These are phyloP conservation scores for Cercospora berteroae DNA, from an alignment of 2,329 filamentous ascomycete genomes.

Conservation along the genomic window DNA sequence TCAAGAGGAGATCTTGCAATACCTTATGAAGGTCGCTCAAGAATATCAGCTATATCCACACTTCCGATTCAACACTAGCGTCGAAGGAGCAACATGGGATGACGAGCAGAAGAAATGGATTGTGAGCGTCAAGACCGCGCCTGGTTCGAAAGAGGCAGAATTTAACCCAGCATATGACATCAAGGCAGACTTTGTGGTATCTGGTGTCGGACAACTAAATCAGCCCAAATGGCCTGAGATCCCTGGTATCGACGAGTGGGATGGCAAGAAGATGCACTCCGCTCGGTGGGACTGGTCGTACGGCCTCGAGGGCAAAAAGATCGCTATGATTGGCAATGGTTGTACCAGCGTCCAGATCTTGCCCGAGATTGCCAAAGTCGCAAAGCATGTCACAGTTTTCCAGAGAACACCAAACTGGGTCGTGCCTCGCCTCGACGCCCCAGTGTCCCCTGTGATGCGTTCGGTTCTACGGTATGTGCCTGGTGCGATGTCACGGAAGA, in stretches of 20 bases:
- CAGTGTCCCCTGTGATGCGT: constrained; percentile 45
- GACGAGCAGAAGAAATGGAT: constrained; percentile 53
- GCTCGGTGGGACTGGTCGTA: constrained; percentile 62
- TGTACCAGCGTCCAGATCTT: constrained; percentile 60
- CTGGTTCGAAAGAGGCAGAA: constrained; percentile 55
- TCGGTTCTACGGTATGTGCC: constrained; percentile 52
- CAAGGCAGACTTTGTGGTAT: constrained; percentile 56
- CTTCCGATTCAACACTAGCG: constrained; percentile 57
- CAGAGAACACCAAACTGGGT: constrained; percentile 62
- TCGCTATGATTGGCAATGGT: constrained; percentile 61
- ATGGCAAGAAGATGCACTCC: constrained; percentile 56
- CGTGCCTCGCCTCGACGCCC: constrained; percentile 52
- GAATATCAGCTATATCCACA: constrained; percentile 57
- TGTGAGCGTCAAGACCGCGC: constrained; percentile 49
- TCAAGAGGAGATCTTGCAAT: constrained; percentile 60
- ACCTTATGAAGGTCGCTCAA: constrained; percentile 54
- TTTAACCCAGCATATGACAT: constrained; percentile 54
- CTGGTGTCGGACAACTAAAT: constrained; percentile 61
- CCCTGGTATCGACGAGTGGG: constrained; percentile 48
- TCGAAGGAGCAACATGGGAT: constrained; percentile 56
- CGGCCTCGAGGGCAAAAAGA: constrained; percentile 53
- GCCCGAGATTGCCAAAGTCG: constrained; percentile 55
- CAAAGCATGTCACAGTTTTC: constrained; percentile 53
- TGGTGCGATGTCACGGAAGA: constrained; percentile 50
- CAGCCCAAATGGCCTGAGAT: constrained; percentile 52